Percentiles rank a stretch among this genome's conserved stretches.
phyloP scores from a whole-genome alignment of 2,329 filamentous ascomycete species.

The Colletotrichum sp. region DNA sequence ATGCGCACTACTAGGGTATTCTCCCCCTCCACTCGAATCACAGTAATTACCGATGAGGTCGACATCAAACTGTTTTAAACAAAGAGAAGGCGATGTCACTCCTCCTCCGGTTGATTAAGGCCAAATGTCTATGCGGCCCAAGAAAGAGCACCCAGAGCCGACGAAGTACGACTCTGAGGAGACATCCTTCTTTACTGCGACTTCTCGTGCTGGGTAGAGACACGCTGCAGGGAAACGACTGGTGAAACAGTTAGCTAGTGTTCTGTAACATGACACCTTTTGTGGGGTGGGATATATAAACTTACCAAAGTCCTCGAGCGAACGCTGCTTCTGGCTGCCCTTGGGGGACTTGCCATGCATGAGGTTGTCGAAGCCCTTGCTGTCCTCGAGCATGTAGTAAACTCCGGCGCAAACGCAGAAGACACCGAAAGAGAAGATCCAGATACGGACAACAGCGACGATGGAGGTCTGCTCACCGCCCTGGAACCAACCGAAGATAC shows the following conservation, averaged over 20 bases:
- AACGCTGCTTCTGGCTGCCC: slow-evolving; percentile 82
- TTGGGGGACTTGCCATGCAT: slow-evolving; percentile 91
- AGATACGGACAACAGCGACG: slow-evolving; percentile 85
- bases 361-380: slow-evolving; percentile 83
- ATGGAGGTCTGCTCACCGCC: slow-evolving; percentile 70
- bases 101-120: slow-evolving; percentile 17
- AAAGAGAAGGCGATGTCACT: slow-evolving; percentile 17
- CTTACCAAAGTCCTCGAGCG: slow-evolving; percentile 77
- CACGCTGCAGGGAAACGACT: slow-evolving; percentile 87
- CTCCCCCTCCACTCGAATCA: slow-evolving; percentile 5
- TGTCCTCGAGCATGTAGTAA: slow-evolving; percentile 81
- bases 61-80: slow-evolving; percentile 23
- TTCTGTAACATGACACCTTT: not conserved
- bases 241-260: slow-evolving; percentile 56
- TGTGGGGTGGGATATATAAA: slow-evolving; percentile 58
- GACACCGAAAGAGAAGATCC: slow-evolving; percentile 89
- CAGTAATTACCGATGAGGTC: slow-evolving; percentile 23
- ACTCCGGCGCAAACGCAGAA: slow-evolving; percentile 83
- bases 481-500: slow-evolving; percentile 84
- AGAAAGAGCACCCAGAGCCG: not conserved
- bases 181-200: slow-evolving; percentile 59
- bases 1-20: slow-evolving; percentile 14
- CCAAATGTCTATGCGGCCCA: slow-evolving; percentile 12
- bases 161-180: not conserved
- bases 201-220: slow-evolving; percentile 92